A percentile compares a stretch with the other conserved stretches of the same genome.
Evolutionary conservation across 2,329 filamentous ascomycete genomes (phyloP).

Genomic region (Metarhizium rileyi): DNA sequence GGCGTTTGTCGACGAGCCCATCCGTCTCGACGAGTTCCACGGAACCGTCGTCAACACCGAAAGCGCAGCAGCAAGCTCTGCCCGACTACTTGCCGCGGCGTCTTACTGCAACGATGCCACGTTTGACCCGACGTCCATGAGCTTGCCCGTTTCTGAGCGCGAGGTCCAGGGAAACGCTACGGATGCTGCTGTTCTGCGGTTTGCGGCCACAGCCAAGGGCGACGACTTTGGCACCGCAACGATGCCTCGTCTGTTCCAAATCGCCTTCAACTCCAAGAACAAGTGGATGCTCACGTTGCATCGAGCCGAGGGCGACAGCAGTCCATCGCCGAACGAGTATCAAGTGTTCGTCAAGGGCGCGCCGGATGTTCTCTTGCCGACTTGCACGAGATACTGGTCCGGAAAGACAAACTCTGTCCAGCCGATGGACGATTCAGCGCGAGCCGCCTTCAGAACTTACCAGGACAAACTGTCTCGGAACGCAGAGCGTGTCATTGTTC

Average conservation of each 20-base stretch:
- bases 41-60: conserved; percentile 10
- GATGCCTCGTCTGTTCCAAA: conserved; percentile 24
- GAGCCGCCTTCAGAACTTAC: conserved; percentile 22
- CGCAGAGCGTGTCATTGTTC: conserved; percentile 33
- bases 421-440: conserved; percentile 24
- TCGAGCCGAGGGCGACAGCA: conserved; percentile 14
- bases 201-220: conserved; percentile 20
- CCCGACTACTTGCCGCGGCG: conserved; percentile 20
- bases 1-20: conserved; percentile 25
- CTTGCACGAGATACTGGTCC: conserved; percentile 27
- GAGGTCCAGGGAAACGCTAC: conserved; percentile 32
- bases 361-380: conserved; percentile 37
- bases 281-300: conserved; percentile 39
- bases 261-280: conserved; percentile 41
- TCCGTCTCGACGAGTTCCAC: conserved; percentile 18
- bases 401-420: conserved; percentile 18
- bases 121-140: conserved; percentile 28
- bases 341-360: conserved; percentile 43
- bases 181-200: conserved; percentile 31
- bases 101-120: conserved; percentile 32
- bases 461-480: conserved; percentile 31
- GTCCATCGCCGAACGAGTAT: conserved; percentile 18
- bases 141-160: conserved; percentile 24
- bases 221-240: conserved; percentile 12
- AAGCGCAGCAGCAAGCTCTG: conserved; percentile 7